phyloP scores from a whole-genome alignment of 2,329 filamentous ascomycete species.

The Balansia obtecta region DNA sequence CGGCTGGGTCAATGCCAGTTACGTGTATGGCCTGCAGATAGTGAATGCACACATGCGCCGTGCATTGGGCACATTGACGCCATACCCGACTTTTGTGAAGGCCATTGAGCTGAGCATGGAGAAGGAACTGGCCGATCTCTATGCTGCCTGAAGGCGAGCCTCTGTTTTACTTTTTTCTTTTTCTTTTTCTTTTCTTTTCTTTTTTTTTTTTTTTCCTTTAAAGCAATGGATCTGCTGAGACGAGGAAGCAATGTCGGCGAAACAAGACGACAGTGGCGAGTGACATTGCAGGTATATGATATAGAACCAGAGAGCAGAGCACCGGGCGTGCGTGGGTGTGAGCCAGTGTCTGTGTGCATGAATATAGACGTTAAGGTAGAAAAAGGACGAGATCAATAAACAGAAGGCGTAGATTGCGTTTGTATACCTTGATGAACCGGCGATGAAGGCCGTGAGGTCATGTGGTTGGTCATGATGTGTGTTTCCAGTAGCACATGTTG shows the following conservation, averaged over 20 bases:
- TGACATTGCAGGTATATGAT: background rate
- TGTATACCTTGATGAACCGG: too few relatives aligned
- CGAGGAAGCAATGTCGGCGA: background rate
- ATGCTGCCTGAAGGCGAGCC: background rate
- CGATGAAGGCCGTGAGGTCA: too few relatives aligned
- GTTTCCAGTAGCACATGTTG: background rate
- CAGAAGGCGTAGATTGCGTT: background rate
- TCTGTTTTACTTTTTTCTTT: too few relatives aligned
- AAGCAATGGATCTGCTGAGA: background rate
- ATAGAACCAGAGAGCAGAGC: background rate
- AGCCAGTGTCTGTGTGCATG: background rate
- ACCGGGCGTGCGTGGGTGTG: background rate
- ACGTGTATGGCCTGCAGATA: constrained; percentile 83
- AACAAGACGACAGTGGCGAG: background rate
- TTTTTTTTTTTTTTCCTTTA: too few relatives aligned
- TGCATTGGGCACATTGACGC: constrained; percentile 76
- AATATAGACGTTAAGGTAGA: background rate
- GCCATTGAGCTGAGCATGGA: constrained; percentile 46
- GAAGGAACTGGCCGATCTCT: constrained; percentile 36
- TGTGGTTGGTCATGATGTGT: too few relatives aligned
- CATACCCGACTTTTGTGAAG: constrained; percentile 70
- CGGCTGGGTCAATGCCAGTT: constrained; percentile 98
- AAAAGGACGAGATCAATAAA: background rate
- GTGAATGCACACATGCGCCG: constrained; percentile 81
- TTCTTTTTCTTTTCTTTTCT: too few relatives aligned